Evolutionary conservation across 225 moss, liverwort and hornwort species (phyloP), one percentile per base, ranked within the genome.

Genomic region (Thuidium tamariscinum): DNA sequence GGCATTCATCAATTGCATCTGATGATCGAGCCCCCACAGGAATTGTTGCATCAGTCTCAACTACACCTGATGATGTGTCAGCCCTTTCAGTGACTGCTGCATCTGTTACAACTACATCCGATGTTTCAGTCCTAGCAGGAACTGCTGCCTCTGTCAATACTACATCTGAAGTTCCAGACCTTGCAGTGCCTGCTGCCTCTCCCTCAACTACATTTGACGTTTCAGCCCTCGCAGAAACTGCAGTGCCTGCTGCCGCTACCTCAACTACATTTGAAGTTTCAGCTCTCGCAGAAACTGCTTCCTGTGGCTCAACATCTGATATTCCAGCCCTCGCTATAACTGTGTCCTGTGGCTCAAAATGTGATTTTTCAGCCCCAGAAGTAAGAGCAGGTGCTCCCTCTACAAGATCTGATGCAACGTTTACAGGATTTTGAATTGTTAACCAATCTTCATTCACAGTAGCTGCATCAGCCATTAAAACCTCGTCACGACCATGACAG

Each of bases 401-500:
- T 72, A 86, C 75, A 83, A 42, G 75, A 68, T 84, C 82, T 74
- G 74, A 57, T n/a, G 57, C 42, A 48, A 37, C 74, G 71, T 79
- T 77, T 82, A 48, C 67, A 79, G 88, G 56, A 69, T 32, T 79
- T 84, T 70, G 86, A 51, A 80, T 64, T 61, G 73, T 82, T 51
- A 65, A 74, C 34, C 88, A 89, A 68, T 88, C 90, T 80, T 90
- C 88, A 56, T 82, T 85, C 74, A 74, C 76, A 83, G 85, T 66
- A 56, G 80, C 91, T 93, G 91, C 83, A 87, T 81, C 83, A 83
- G 44, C 44, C 61, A 87, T 18, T 81, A 78, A 77, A 62, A 85
- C 34, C 56, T 85, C 74, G 59, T 86, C 80, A 81, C n/a, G 34
- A 87, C 46, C 68, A 67, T 68, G 68, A 83, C 34, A 82, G 42